Base-by-base conservation (phyloP, 495 filamentous ascomycete species). In the Aspergillus sclerotioniger region DNA sequence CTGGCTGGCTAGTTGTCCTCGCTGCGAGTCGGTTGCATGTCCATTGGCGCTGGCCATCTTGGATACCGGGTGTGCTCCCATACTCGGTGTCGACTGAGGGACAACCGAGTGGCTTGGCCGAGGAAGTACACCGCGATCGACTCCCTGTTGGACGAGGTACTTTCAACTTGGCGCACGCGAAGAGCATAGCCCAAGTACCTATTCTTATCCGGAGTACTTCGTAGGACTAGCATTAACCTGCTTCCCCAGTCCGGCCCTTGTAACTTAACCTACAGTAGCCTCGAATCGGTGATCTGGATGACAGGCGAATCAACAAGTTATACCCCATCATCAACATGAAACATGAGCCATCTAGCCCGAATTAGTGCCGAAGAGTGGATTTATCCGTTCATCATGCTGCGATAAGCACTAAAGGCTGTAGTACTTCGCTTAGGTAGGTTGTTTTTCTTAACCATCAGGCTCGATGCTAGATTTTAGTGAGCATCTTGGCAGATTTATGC, bases 21-120 rank as follows among this genome's bases (percentile, higher is more conserved):
- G 6, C 10, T 31, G 28, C 5, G 35, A 51, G 16, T 51, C 19
- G 51, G 51, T 53, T 28, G 51, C 33, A 53, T 37, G 3, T 32
- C 51, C 35, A 33, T 53, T 53, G 51, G 33, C 33, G 20, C 51
- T 39, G 41, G 41, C 41, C 33, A 16, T 17, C 10, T 28, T 53
- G 32, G 51, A 15, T 25, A 33, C 28, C 8, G 20, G 33, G n/a
- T 12, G 1, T 32, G 45, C n/a, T n/a, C n/a, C n/a, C n/a, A n/a
- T n/a, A n/a, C n/a, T n/a, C n/a, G n/a, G n/a, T n/a, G n/a, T 39
- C 10, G 35, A 12, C 35, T 12, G 35, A 10, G 10, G 32, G 10
- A 10, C 10, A 33, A 37, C 9, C 13, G 33, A 37, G 33, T 37
- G 33, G 3, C 9, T 9, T 37, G 33, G 33, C 1, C 25, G 25